Base-by-base conservation (phyloP, 2,329 filamentous ascomycete species). In the Fusarium verticillioides region DNA sequence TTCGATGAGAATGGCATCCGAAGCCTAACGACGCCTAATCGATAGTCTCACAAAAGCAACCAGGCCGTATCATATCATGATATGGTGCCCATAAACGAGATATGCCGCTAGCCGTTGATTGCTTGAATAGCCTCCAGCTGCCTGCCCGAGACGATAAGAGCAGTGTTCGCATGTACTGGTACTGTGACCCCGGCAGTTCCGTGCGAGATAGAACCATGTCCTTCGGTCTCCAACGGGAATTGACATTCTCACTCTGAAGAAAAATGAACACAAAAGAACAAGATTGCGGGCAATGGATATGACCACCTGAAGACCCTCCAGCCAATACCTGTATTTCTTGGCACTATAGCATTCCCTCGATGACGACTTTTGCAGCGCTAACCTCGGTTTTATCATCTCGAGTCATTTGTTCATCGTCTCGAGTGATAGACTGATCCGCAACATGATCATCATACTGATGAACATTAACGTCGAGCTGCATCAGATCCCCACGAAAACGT, bases 251-350 rank as follows among this genome's bases (percentile, higher is more conserved):
- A 49, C 56, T 32, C 39, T 13, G 42, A 49, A 62, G 63, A 39
- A 70, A 69, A 58, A 36, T 7, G 4, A 40, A 28, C 34, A 36
- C 23, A 49, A 39, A 53, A 19, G 40, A 58, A 70, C 60, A 70
- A 73, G 70, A 40, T 70, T 61, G 60, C 54, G 50, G 56, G 59
- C 47, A 40, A 40, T 19, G 50, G 52, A 66, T 37, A 42, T 52
- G 63, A 60, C 63, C 58, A 49, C 53, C 42, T 50, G 28, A 39
- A 43, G 40, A 44, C 37, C 57, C 44, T 56, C 40, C 37, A 52
- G n/a, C 60, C 65, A 66, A 73, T 73, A 19, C 53, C 57, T 46
- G 52, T 43, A 26, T 62, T 72, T 34, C 70, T 72, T 73, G 70
- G 70, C 65, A 66, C 40, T 36, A 37, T 32, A 46, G 44, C 64